Evolutionary conservation across 345 rosid species (phyloP).

Genomic region (Eucalyptus coolabah): DNA sequence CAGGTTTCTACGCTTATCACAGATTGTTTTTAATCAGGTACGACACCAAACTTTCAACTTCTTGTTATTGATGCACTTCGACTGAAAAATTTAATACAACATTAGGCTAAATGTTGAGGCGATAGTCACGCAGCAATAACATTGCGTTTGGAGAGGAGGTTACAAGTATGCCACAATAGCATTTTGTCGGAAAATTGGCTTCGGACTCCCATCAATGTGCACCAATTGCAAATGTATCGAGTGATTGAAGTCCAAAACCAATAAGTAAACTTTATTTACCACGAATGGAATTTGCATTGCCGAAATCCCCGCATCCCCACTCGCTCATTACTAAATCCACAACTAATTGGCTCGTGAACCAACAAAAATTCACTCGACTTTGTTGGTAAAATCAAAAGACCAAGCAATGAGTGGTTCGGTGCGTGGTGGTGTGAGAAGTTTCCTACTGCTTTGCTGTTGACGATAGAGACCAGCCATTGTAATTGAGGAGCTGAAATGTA

Average conservation of each 20-base stretch:
- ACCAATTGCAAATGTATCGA: neutral
- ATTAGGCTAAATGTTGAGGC: neutral
- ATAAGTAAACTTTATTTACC: neutral
- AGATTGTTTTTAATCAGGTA: neutral
- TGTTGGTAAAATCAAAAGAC: neutral
- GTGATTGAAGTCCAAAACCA: neutral
- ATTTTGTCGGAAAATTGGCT: neutral
- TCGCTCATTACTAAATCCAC: neutral
- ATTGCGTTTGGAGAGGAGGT: neutral
- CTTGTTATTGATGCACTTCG: neutral
- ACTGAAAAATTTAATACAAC: neutral
- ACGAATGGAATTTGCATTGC: neutral
- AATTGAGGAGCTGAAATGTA: neutral
- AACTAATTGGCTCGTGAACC: neutral
- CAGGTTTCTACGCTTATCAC: neutral
- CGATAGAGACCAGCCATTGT: neutral
- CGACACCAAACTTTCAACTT: neutral
- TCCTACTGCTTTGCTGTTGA: neutral
- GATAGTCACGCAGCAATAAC: fast-evolving
- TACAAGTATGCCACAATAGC: fast-evolving
- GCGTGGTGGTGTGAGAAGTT: neutral
- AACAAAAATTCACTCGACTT: neutral
- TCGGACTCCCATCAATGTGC: neutral
- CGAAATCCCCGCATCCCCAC: fast-evolving
- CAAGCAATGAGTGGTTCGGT: neutral